These are phyloP conservation scores for Heimioporus punctisporus DNA, from an alignment of 1,284 basidiomycete genomes.

Conservation along the genomic window DNA sequence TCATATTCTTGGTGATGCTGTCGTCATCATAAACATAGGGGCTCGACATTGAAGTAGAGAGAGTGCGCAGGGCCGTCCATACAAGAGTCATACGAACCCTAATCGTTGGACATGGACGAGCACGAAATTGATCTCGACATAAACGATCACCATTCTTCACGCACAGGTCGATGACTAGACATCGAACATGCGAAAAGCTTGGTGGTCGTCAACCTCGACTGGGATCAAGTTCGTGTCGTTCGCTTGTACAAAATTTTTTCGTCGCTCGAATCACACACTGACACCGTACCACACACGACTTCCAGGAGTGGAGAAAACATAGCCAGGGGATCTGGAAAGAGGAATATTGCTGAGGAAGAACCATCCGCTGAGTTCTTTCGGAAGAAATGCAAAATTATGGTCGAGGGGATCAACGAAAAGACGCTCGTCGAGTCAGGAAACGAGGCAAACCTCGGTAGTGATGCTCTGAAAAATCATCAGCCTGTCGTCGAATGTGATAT, in stretches of 20 bases:
- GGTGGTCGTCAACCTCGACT: constrained; percentile 97
- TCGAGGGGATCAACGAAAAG: constrained; percentile 63
- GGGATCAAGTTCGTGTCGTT: constrained; percentile 93
- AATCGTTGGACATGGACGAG: constrained; percentile 28
- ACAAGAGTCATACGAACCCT: too few relatives aligned
- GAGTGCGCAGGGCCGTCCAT: too few relatives aligned
- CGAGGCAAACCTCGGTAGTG: constrained; percentile 83
- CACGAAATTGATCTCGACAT: constrained; percentile 83
- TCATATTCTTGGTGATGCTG: too few relatives aligned
- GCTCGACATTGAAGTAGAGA: too few relatives aligned
- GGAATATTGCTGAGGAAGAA: constrained; percentile 70
- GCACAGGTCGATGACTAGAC: constrained; percentile 70
- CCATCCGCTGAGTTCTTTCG: constrained; percentile 90
- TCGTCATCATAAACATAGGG: too few relatives aligned
- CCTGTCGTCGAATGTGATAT: constrained; percentile 91
- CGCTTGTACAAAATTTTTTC: constrained; percentile 96
- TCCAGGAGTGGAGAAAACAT: constrained; percentile 90
- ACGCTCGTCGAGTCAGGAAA: constrained; percentile 71
- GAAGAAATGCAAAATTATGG: constrained; percentile 38
- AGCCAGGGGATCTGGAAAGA: constrained; percentile 90
- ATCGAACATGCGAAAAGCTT: constrained; percentile 70
- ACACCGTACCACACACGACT: constrained; percentile 35
- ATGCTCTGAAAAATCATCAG: constrained; percentile 92
- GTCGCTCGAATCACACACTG: constrained; percentile 76
- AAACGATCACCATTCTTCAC: constrained; percentile 69